These are phyloP conservation scores for Aspergillus nomiae DNA, from an alignment of 2,329 filamentous ascomycete genomes.

Conservation along the genomic window DNA sequence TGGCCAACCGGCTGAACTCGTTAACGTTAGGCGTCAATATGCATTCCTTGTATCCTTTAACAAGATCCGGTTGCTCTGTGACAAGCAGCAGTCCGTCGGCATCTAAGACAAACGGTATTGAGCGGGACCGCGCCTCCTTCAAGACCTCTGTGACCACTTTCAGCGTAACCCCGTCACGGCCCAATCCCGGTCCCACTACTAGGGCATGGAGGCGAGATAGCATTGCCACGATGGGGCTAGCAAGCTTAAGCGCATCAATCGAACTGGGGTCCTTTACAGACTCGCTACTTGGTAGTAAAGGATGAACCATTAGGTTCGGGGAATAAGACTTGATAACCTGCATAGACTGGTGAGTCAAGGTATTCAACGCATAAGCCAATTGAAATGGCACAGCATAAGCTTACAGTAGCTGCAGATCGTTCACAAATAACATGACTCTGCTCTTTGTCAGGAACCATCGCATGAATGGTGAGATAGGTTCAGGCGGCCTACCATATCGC, in stretches of 20 bases:
- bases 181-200: constrained; percentile 89
- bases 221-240: constrained; percentile 72
- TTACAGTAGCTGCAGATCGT: constrained; percentile 69
- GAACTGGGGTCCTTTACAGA: constrained; percentile 50
- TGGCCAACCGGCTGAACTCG: constrained; percentile 82
- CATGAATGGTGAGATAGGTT: not conserved
- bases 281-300: constrained; percentile 80
- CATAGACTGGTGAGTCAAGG: not conserved
- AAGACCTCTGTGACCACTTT: constrained; percentile 80
- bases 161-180: constrained; percentile 87
- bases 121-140: constrained; percentile 69
- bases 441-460: constrained; percentile 18
- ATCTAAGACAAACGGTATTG: constrained; percentile 82
- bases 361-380: not conserved
- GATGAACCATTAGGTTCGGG: constrained; percentile 97
- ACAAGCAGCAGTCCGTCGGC: constrained; percentile 85
- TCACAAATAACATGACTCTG: constrained; percentile 90
- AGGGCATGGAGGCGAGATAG: constrained; percentile 86
- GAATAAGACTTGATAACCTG: constrained; percentile 95
- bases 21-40: constrained; percentile 95
- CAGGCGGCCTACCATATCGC: constrained; percentile 72
- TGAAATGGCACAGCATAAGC: constrained; percentile 8
- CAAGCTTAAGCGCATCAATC: constrained; percentile 60
- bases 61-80: constrained; percentile 71
- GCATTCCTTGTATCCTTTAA: constrained; percentile 78